Base-by-base conservation (phyloP, 768 basidiomycete genomes). In the Termitomyces sp. region DNA sequence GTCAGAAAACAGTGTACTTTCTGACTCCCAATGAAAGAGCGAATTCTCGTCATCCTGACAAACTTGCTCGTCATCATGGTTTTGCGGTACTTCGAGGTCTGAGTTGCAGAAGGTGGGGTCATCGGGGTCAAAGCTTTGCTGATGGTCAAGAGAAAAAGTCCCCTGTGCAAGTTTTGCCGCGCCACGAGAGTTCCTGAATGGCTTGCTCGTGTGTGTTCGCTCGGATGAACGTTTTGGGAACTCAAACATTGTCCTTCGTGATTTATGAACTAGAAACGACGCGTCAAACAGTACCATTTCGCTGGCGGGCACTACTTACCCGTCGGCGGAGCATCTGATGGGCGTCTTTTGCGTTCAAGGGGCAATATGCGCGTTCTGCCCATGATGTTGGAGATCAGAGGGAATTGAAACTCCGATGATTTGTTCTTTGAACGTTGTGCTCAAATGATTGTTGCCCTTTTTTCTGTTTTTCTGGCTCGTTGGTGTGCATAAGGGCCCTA, bases 21-120 rank as follows among this genome's bases (percentile, higher is more conserved):
- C 81, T 59, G 80, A 78, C 40, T 82, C 76, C 81, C 81, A 84
- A 33, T 69, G 66, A 64, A 81, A 82, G 24, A 70, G 64, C 1
- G 65, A 63, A 18, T 71, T 71, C 24, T 65, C 61, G 22, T 67
- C 64, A 43, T 74, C 70, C 38, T 64, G 57, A 35, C 43, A 48
- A n/a, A 60, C 61, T 10, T 63, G 49, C 3, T 62, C 56, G 46
- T 54, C 30, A 24, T 67, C 59, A 33, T 61, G 35, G 43, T 35
- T 54, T 9, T 33, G 54, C 46, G 52, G 24, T n/a, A 30, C 46
- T n/a, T 58, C 57, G 2, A 32, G 20, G 16, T 46, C 60, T 24
- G 32, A 53, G 49, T 59, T 54, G 52, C 63, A 62, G 20, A 52
- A 58, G 11, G 62, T 63, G 54, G 41, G 60, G 43, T 66, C 66